These are phyloP conservation scores for Microbotryum saponariae DNA, from an alignment of 1,284 basidiomycete species.

Conservation along the genomic window DNA sequence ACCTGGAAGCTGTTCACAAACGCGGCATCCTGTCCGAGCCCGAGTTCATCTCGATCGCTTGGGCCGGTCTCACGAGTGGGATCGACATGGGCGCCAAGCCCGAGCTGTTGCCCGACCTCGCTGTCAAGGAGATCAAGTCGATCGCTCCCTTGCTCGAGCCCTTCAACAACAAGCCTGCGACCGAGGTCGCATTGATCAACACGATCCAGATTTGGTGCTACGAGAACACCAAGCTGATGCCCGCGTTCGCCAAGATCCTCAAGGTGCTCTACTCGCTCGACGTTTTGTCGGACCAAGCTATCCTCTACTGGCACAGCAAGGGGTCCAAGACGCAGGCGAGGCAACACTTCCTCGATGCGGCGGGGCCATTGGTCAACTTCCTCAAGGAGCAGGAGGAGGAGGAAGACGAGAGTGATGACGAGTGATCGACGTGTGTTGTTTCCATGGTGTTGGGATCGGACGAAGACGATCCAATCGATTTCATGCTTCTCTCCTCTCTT, in stretches of 20 bases:
- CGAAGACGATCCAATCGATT: no score
- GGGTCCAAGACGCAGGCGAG: conserved; percentile 89
- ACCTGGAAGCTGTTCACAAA: conserved; percentile 55
- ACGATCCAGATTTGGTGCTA: conserved; percentile 89
- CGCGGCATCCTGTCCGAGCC: conserved; percentile 56
- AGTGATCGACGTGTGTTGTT: not conserved
- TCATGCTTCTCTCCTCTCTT: no score
- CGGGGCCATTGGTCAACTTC: conserved; percentile 83
- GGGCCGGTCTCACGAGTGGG: conserved; percentile 77
- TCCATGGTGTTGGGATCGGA: no score
- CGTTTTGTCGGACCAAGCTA: conserved; percentile 87
- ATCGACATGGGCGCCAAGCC: conserved; percentile 80
- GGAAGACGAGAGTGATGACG: conserved; percentile 57
- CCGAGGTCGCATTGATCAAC: conserved; percentile 85
- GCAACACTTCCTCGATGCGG: conserved; percentile 85
- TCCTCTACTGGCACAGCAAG: conserved; percentile 96
- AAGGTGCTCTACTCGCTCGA: conserved; percentile 93
- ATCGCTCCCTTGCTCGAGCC: conserved; percentile 64
- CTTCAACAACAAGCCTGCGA: conserved; percentile 77
- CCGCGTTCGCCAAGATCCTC: conserved; percentile 84
- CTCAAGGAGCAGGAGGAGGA: conserved; percentile 69
- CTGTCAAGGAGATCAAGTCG: conserved; percentile 65
- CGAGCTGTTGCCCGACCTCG: conserved; percentile 79
- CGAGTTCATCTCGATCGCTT: conserved; percentile 80
- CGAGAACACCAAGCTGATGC: conserved; percentile 86